Conservation (phyloP, 2,329 filamentous ascomycete species). For the Lomentospora prolificans region DNA sequence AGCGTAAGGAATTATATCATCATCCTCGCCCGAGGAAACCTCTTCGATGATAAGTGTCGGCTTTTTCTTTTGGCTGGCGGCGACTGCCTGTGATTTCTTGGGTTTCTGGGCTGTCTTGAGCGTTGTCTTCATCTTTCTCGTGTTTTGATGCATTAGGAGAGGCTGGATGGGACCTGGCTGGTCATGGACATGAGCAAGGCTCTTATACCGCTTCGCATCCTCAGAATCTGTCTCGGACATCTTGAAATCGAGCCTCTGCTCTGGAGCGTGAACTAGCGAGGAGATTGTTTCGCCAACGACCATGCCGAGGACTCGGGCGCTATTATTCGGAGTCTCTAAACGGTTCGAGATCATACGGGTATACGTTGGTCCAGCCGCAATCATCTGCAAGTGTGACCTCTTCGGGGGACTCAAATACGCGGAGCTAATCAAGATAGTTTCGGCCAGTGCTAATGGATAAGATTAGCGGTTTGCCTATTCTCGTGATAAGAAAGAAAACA, state of each 20-base stretch:
- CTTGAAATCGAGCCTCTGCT: slow-evolving; percentile 71
- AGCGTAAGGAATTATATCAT: slow-evolving; percentile 65
- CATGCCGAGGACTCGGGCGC: slow-evolving; percentile 79
- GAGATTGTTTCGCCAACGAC: slow-evolving; percentile 67
- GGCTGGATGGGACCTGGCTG: slow-evolving; percentile 45
- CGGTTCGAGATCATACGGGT: slow-evolving; percentile 76
- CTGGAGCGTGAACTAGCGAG: slow-evolving; percentile 53
- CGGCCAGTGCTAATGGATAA: slow-evolving; percentile 26
- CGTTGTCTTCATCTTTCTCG: slow-evolving; percentile 11
- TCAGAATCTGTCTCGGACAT: slow-evolving; percentile 65
- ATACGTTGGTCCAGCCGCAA: slow-evolving; percentile 64
- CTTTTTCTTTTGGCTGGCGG: slow-evolving; percentile 22
- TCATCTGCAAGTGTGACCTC: slow-evolving; percentile 55
- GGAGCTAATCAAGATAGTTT: slow-evolving; percentile 66
- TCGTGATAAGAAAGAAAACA: slow-evolving; percentile 14
- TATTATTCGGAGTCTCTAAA: slow-evolving; percentile 63
- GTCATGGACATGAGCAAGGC: slow-evolving; percentile 54
- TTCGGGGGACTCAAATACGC: slow-evolving; percentile 63
- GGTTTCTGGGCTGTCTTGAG: slow-evolving; percentile 15
- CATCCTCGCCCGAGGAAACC: slow-evolving; percentile 50
- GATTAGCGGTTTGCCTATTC: background rate
- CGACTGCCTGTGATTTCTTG: slow-evolving; percentile 20
- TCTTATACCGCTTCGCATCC: slow-evolving; percentile 68
- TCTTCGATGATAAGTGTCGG: slow-evolving; percentile 60
- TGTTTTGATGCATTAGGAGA: slow-evolving; percentile 25